Evolutionary conservation across 805 yeast genomes (phyloP).

Genomic region (Metschnikowia similis): DNA sequence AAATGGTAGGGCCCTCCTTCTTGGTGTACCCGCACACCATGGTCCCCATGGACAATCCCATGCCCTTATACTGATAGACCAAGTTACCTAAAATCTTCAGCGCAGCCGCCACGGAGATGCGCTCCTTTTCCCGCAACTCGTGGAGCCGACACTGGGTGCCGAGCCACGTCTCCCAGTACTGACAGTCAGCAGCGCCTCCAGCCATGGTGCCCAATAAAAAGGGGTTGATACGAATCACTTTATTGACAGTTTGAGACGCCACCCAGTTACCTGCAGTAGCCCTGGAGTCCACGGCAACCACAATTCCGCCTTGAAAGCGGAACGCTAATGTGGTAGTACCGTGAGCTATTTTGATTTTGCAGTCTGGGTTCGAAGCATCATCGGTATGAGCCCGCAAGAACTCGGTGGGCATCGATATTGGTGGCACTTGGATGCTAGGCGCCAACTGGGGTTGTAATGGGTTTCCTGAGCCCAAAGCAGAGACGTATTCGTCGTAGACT

Average conservation of each 20-base stretch:
- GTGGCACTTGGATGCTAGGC: slow-evolving; percentile 72
- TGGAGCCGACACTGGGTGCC: slow-evolving; percentile 95
- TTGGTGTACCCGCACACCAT: slow-evolving; percentile 97
- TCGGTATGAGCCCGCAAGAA: slow-evolving; percentile 98
- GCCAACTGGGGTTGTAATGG: slow-evolving; percentile 36
- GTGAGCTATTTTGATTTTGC: slow-evolving; percentile 93
- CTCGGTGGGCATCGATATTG: slow-evolving; percentile 83
- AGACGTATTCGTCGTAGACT: slow-evolving; percentile 26
- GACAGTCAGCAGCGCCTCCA: slow-evolving; percentile 99
- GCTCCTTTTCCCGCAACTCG: slow-evolving; percentile 89
- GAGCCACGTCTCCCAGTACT: slow-evolving; percentile 98
- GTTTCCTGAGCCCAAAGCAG: slow-evolving; percentile 19
- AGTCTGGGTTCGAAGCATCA: slow-evolving; percentile 87
- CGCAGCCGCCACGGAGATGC: slow-evolving; percentile 95
- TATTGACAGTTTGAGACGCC: slow-evolving; percentile 96
- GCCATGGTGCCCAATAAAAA: slow-evolving; percentile 96
- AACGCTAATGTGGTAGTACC: slow-evolving; percentile 99
- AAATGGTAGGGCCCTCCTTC: slow-evolving; percentile 92
- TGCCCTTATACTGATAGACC: slow-evolving; percentile 91
- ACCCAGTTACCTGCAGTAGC: slow-evolving; percentile 98
- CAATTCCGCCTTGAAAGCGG: slow-evolving; percentile 91
- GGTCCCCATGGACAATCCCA: slow-evolving; percentile 99
- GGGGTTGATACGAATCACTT: slow-evolving; percentile 95
- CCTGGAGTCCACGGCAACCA: slow-evolving; percentile 96
- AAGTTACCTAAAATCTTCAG: slow-evolving; percentile 87